Percentiles rank a stretch among this genome's conserved stretches.
These are phyloP conservation scores for Seiridium unicorne DNA, from an alignment of 2,329 filamentous ascomycete genomes.

Conservation along the genomic window DNA sequence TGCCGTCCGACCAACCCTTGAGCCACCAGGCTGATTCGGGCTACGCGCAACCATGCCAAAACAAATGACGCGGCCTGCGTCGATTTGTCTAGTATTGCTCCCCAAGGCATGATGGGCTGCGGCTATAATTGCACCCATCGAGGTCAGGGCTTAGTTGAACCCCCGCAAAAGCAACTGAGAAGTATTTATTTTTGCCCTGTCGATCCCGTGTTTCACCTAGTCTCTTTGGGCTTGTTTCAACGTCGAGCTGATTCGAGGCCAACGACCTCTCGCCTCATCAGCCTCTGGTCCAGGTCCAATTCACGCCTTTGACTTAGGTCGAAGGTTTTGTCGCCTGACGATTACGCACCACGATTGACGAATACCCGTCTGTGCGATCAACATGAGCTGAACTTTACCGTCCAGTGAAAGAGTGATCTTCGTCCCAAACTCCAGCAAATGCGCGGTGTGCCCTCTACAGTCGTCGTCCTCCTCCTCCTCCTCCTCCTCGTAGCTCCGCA, in stretches of 20 bases:
- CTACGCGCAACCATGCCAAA: not conserved
- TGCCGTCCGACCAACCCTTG: not conserved
- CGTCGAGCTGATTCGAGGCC: not conserved
- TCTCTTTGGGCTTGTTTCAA: not conserved
- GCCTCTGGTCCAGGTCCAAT: not conserved
- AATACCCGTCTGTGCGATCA: not conserved
- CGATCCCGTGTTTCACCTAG: not conserved
- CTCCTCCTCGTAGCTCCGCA: not conserved
- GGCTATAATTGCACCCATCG: not conserved
- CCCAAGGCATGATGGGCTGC: not conserved
- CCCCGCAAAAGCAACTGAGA: not conserved
- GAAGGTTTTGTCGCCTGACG: not conserved
- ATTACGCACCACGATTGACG: not conserved
- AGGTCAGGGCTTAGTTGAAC: not conserved
- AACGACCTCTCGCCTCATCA: not conserved
- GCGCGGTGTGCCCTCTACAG: not conserved
- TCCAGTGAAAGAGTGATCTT: not conserved
- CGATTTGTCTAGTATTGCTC: not conserved
- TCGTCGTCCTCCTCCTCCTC: too few species aligned
- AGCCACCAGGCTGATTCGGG: not conserved
- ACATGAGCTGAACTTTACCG: not conserved
- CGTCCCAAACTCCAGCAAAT: not conserved
- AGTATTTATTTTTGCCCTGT: not conserved
- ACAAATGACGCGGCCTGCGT: constrained; percentile 1
- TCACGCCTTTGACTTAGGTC: not conserved